A percentile compares a stretch with the other conserved stretches of the same genome.
phyloP scores from a whole-genome alignment of 176 grass and related monocot genomes.

The Triticum monococcum region DNA sequence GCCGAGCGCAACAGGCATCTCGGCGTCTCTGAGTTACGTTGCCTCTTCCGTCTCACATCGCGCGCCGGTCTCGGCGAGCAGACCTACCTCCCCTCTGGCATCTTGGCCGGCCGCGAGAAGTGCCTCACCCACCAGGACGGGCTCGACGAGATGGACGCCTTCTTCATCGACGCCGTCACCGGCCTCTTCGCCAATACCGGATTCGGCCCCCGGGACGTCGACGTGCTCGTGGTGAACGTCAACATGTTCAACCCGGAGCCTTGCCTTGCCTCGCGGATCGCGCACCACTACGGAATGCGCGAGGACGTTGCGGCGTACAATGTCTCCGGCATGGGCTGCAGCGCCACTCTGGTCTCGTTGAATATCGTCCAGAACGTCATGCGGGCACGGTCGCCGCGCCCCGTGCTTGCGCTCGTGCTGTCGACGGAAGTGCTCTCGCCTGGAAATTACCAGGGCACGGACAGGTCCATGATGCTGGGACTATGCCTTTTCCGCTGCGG shows the following conservation, averaged over 20 bases:
- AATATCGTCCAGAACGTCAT: slow-evolving; percentile 40
- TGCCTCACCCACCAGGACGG: slow-evolving; percentile 6
- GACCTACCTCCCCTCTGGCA: slow-evolving; percentile 37
- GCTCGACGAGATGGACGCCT: neutral
- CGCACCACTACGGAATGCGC: slow-evolving; percentile 33
- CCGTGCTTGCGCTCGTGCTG: slow-evolving; percentile 29
- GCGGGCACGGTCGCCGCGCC: neutral
- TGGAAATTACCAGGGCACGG: slow-evolving; percentile 42
- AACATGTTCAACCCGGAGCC: slow-evolving; percentile 40
- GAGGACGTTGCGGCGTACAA: slow-evolving; percentile 44
- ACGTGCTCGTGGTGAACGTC: slow-evolving; percentile 46
- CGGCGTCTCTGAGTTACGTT: slow-evolving; percentile 17
- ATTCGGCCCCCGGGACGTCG: neutral
- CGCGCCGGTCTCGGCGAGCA: slow-evolving; percentile 45
- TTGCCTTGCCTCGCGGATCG: slow-evolving; percentile 33
- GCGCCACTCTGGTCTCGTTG: slow-evolving; percentile 33
- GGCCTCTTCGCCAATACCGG: slow-evolving; percentile 34
- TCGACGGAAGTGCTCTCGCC: slow-evolving; percentile 39
- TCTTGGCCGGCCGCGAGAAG: slow-evolving; percentile 33
- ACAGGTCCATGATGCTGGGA: slow-evolving; percentile 55
- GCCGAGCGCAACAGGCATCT: slow-evolving; percentile 29
- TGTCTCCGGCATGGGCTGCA: slow-evolving; percentile 55
- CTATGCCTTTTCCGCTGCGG: slow-evolving; percentile 46
- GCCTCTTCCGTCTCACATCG: slow-evolving; percentile 38
- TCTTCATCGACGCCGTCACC: slow-evolving; percentile 27